A percentile compares a stretch with the other conserved stretches of the same genome.
Evolutionary conservation across 1,139 yeast species (phyloP).

Genomic region (Nakaseomyces kungkrabaensis): DNA sequence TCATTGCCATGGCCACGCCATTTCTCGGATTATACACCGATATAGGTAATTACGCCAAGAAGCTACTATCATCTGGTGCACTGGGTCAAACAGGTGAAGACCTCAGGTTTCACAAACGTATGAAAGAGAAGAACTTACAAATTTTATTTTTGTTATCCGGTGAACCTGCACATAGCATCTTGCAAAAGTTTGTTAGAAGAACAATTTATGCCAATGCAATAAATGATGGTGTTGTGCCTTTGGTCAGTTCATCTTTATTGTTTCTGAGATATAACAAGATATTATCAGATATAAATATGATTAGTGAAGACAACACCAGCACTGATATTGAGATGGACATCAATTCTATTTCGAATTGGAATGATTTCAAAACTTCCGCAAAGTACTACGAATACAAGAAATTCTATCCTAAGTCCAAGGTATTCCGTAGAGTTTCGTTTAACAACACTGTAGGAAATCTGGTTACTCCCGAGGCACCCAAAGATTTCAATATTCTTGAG

Average conservation of each 20-base stretch:
- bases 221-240: slow-evolving; percentile 80
- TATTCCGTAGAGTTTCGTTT: slow-evolving; percentile 29
- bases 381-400: slow-evolving; percentile 20
- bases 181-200: slow-evolving; percentile 54
- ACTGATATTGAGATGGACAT: not conserved
- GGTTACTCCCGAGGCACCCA: slow-evolving; percentile 31
- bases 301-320: not conserved
- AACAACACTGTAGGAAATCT: slow-evolving; percentile 5
- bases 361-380: slow-evolving; percentile 29
- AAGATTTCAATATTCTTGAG: slow-evolving; percentile 42
- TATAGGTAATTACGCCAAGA: slow-evolving; percentile 74
- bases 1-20: slow-evolving; percentile 77
- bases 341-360: not conserved
- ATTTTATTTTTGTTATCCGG: slow-evolving; percentile 63
- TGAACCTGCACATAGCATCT: slow-evolving; percentile 63
- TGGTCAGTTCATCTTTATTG: slow-evolving; percentile 71
- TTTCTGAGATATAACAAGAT: slow-evolving; percentile 57
- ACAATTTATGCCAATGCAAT: slow-evolving; percentile 32
- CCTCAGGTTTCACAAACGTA: slow-evolving; percentile 43
- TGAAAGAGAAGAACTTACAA: slow-evolving; percentile 40
- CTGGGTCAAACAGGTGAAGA: slow-evolving; percentile 92
- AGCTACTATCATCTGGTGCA: slow-evolving; percentile 76
- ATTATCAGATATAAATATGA: slow-evolving; percentile 22
- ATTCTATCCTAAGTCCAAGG: slow-evolving; percentile 22
- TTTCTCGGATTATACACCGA: slow-evolving; percentile 71